A percentile compares a stretch with the other conserved stretches of the same genome.
Evolutionary conservation across 108 stramenopile species (phyloP).

Genomic region (Cylindrotheca fusiformis): DNA sequence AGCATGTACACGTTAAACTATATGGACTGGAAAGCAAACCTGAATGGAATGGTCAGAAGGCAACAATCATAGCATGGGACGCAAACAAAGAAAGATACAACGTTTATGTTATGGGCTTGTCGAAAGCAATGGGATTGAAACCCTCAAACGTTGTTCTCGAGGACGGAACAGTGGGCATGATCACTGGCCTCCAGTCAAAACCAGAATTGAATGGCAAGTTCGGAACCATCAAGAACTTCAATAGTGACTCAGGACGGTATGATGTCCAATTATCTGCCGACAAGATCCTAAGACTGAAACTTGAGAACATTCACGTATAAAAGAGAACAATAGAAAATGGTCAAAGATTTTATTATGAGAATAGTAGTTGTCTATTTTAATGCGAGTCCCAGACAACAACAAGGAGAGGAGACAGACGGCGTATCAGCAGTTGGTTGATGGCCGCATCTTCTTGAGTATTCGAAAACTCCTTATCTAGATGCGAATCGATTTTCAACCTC

Average conservation of each 20-base stretch:
- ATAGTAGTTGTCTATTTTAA: too few species aligned
- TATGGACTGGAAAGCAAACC: constrained; percentile 78
- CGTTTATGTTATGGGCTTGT: constrained; percentile 66
- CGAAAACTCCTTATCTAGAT: too few species aligned
- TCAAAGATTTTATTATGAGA: too few species aligned
- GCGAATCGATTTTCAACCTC: too few species aligned
- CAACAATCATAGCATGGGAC: constrained; percentile 82
- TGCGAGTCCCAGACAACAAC: too few species aligned
- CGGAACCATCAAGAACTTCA: constrained; percentile 83
- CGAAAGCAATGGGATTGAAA: constrained; percentile 65
- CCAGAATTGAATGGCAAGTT: constrained; percentile 85
- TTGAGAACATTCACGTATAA: constrained; percentile 78
- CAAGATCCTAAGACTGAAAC: constrained; percentile 75
- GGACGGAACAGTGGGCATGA: constrained; percentile 66
- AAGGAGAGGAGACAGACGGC: too few species aligned
- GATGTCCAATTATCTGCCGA: constrained; percentile 77
- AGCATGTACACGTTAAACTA: constrained; percentile 79
- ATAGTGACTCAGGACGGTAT: constrained; percentile 66
- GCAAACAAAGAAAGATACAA: constrained; percentile 72
- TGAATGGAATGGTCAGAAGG: constrained; percentile 73
- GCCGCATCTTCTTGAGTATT: too few species aligned
- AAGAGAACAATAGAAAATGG: too few species aligned
- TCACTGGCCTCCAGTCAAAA: constrained; percentile 66
- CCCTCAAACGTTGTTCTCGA: constrained; percentile 78
- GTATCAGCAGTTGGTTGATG: too few species aligned